Evolutionary conservation across 2,329 filamentous ascomycete genomes (phyloP).

Genomic region (Sclerotinia subarctica): DNA sequence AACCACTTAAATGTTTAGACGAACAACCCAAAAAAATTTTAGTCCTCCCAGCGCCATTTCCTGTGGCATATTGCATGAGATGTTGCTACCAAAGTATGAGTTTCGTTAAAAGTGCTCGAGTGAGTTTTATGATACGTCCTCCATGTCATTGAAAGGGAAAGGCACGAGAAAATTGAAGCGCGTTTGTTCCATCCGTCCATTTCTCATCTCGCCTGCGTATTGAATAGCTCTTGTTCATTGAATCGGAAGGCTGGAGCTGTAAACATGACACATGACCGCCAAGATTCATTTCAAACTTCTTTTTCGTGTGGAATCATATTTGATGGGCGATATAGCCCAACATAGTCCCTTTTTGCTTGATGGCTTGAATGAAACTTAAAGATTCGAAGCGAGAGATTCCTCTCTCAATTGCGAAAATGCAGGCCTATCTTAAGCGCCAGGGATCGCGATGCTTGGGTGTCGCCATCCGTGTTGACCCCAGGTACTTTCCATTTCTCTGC

Average conservation of each 20-base stretch:
- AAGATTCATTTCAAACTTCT: neutral
- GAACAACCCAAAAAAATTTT: neutral
- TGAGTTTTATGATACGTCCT: neutral
- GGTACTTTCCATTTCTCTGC: neutral
- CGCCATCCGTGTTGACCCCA: neutral
- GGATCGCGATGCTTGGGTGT: neutral
- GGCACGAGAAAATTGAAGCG: neutral
- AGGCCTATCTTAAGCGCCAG: neutral
- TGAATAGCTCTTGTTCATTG: neutral
- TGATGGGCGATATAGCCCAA: neutral
- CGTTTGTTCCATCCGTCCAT: neutral
- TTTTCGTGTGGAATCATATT: neutral
- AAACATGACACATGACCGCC: neutral
- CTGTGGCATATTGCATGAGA: neutral
- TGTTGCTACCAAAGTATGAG: neutral
- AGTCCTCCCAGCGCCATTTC: neutral
- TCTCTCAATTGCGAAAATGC: too few relatives aligned
- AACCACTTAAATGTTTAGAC: conserved; percentile 1
- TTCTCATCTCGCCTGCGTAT: neutral
- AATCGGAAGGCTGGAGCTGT: neutral
- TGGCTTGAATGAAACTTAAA: neutral
- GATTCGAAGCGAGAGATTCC: neutral
- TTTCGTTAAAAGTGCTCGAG: neutral
- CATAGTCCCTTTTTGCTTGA: neutral
- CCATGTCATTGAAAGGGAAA: too few relatives aligned